Evolutionary conservation across 192 early-diverging fungal species (phyloP).

Genomic region (Podochytrium sp.): DNA sequence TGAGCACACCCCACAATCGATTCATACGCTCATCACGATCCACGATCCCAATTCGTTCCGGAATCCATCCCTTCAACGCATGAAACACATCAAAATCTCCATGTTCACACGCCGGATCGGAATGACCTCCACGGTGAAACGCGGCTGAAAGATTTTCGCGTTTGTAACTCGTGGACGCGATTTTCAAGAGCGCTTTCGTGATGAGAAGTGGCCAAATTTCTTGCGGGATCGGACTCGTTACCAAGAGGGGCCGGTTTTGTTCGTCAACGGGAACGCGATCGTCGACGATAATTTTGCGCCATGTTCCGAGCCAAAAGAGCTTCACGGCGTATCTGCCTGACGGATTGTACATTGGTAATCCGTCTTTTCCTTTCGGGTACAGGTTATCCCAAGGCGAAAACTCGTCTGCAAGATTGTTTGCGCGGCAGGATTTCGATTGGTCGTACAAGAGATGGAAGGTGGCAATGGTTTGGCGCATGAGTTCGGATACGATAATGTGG

Average conservation of each 20-base stretch:
- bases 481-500: constrained; percentile 52
- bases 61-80: constrained; percentile 56
- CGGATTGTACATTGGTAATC: constrained; percentile 57
- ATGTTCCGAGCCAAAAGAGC: constrained; percentile 64
- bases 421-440: constrained; percentile 40
- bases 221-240: constrained; percentile 34
- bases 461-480: constrained; percentile 51
- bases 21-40: constrained; percentile 14
- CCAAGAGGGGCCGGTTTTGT: constrained; percentile 52
- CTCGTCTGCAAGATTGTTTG: constrained; percentile 42
- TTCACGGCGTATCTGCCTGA: constrained; percentile 66
- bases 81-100: constrained; percentile 59
- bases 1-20: constrained; percentile 26
- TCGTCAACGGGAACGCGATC: constrained; percentile 64
- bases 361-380: constrained; percentile 67
- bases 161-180: constrained; percentile 52
- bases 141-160: not conserved
- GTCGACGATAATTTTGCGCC: constrained; percentile 64
- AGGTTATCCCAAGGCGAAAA: constrained; percentile 64
- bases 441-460: constrained; percentile 58
- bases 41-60: constrained; percentile 44
- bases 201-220: constrained; percentile 66
- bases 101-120: constrained; percentile 29
- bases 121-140: not conserved
- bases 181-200: constrained; percentile 62